These are phyloP conservation scores for Tetrapyrgos nigripes DNA, from an alignment of 1,284 basidiomycete species.

Conservation along the genomic window DNA sequence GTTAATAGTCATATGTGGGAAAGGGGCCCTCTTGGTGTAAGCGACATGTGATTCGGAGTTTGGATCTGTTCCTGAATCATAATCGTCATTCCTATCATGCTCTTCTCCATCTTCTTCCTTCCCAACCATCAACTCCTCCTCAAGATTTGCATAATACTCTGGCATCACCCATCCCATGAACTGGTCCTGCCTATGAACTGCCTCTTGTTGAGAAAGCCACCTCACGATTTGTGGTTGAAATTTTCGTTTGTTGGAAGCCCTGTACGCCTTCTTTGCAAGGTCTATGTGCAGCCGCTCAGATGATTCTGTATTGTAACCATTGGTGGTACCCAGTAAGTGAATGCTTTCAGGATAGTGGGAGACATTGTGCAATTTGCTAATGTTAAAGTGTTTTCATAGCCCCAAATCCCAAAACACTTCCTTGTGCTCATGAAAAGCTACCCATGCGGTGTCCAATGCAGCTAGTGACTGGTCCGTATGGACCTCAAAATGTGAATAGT, in stretches of 20 bases:
- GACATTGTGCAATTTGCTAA: slow-evolving; percentile 31
- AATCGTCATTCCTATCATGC: neutral
- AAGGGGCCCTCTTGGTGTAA: neutral
- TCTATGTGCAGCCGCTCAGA: slow-evolving; percentile 20
- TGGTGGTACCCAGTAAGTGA: slow-evolving; percentile 8
- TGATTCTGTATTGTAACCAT: slow-evolving; percentile 20
- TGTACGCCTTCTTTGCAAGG: slow-evolving; percentile 17
- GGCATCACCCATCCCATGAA: too few species aligned
- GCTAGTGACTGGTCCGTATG: slow-evolving; percentile 21
- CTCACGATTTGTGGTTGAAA: slow-evolving; percentile 33
- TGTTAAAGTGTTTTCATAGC: slow-evolving; percentile 20
- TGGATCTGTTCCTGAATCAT: neutral
- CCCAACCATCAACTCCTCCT: too few species aligned
- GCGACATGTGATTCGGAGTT: neutral
- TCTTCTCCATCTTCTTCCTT: neutral
- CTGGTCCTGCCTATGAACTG: too few species aligned
- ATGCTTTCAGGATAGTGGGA: too few species aligned
- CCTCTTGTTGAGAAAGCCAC: slow-evolving; percentile 36
- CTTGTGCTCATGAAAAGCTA: too few species aligned
- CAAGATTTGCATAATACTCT: too few species aligned
- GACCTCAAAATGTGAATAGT: slow-evolving; percentile 22
- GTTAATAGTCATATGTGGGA: neutral
- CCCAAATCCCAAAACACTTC: slow-evolving; percentile 2
- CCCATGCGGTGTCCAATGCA: too few species aligned
- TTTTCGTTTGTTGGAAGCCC: slow-evolving; percentile 16